phyloP scores from a whole-genome alignment of 2,329 filamentous ascomycete genomes.

The Apiospora marii region DNA sequence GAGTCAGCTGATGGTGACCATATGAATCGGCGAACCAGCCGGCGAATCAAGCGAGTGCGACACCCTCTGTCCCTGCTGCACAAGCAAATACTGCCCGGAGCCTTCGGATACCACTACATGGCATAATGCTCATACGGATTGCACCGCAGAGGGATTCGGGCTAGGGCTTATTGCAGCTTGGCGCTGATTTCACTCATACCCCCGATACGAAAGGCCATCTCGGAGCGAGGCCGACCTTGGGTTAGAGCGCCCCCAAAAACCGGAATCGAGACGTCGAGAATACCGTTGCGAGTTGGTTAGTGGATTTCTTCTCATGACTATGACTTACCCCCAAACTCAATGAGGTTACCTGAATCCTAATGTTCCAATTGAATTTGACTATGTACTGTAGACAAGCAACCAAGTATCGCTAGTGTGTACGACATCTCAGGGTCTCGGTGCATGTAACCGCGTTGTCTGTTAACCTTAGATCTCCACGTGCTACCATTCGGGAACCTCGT shows the following conservation, averaged over 20 bases:
- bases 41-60: not conserved
- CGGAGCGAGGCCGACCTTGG: too few relatives aligned
- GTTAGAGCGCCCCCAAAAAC: too few relatives aligned
- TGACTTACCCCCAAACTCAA: not conserved
- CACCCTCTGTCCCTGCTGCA: not conserved
- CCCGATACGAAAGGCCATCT: not conserved
- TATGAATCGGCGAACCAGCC: not conserved
- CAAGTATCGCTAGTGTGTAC: not conserved
- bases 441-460: not conserved
- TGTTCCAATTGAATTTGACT: not conserved
- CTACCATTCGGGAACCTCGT: constrained; percentile 1
- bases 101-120: not conserved
- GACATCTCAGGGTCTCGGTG: not conserved
- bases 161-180: constrained; percentile 1
- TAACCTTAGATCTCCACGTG: not conserved
- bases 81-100: not conserved
- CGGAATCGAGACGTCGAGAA: too few relatives aligned
- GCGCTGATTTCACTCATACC: not conserved
- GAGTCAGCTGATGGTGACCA: not conserved
- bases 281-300: too few relatives aligned
- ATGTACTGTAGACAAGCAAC: not conserved
- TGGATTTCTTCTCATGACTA: too few relatives aligned
- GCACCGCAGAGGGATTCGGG: not conserved
- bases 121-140: not conserved
- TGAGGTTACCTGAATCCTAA: not conserved